Conservation (phyloP, 768 basidiomycete genomes). For the Calocybe indica region DNA sequence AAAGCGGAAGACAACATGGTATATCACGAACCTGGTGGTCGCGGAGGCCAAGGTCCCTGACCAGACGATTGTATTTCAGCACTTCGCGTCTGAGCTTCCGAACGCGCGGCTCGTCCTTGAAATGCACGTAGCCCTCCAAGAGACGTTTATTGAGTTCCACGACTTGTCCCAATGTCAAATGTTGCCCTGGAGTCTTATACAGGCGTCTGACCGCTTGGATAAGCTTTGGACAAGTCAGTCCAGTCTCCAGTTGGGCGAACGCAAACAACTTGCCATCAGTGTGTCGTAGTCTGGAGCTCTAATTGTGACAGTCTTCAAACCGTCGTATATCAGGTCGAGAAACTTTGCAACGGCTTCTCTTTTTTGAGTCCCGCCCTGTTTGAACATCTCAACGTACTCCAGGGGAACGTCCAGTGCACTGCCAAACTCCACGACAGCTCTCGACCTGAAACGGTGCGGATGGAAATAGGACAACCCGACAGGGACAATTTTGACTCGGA, state of each 20-base stretch:
- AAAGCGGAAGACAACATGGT: background rate
- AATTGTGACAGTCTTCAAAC: conserved; percentile 91
- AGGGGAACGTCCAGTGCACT: conserved; percentile 85
- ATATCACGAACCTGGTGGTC: conserved; percentile 73
- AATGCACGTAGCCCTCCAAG: conserved; percentile 87
- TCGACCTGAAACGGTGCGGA: conserved; percentile 84
- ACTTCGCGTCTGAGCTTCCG: conserved; percentile 77
- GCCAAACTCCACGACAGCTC: conserved; percentile 97
- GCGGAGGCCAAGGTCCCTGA: conserved; percentile 85
- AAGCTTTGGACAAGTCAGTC: conserved; percentile 42
- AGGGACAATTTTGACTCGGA: conserved; percentile 90
- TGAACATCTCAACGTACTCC: conserved; percentile 87
- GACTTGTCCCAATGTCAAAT: conserved; percentile 90
- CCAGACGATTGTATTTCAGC: conserved; percentile 81
- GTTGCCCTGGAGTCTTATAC: conserved; percentile 92
- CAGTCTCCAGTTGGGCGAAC: conserved; percentile 4
- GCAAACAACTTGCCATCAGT: conserved; percentile 66
- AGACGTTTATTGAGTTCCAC: conserved; percentile 92
- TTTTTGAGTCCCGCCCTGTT: conserved; percentile 82
- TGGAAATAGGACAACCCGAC: conserved; percentile 75
- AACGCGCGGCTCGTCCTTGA: conserved; percentile 88
- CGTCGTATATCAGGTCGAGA: conserved; percentile 88
- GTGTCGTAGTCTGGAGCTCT: conserved; percentile 97
- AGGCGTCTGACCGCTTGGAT: conserved; percentile 93
- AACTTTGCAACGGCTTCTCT: conserved; percentile 86